These are phyloP conservation scores for Colletotrichum tropicale DNA, from an alignment of 2,329 filamentous ascomycete genomes.

Conservation along the genomic window DNA sequence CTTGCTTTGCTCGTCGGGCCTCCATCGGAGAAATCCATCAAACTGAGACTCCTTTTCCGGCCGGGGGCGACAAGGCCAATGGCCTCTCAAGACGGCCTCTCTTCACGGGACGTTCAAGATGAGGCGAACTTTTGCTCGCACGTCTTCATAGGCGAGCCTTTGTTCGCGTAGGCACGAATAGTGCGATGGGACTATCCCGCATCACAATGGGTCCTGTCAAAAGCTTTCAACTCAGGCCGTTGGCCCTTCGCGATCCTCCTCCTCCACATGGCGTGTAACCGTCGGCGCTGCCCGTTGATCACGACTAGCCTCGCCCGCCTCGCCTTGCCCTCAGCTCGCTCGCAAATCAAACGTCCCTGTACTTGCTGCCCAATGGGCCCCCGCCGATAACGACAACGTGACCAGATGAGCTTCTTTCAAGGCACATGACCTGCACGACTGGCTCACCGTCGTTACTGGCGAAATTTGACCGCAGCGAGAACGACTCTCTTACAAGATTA, in stretches of 20 bases:
- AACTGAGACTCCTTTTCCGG: constrained; percentile 10
- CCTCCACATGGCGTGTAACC: constrained; percentile 4
- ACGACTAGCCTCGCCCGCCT: constrained; percentile 18
- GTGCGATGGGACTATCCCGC: constrained; percentile 5
- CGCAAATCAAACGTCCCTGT: constrained; percentile 5
- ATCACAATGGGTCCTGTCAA: constrained; percentile 2
- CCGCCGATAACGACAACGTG: constrained; percentile 6
- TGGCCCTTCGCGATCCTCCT: neutral
- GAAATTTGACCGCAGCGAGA: neutral
- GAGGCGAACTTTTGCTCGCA: neutral
- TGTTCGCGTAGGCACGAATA: neutral
- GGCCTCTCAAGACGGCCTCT: neutral
- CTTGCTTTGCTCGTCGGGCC: constrained; percentile 10
- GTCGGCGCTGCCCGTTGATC: constrained; percentile 5
- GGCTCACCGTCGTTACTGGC: constrained; percentile 1
- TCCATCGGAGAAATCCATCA: constrained; percentile 20
- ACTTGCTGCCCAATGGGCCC: constrained; percentile 16
- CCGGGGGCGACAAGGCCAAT: constrained; percentile 11
- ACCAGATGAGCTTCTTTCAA: neutral
- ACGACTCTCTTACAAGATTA: neutral
- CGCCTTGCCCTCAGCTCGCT: constrained; percentile 22
- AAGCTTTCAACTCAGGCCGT: neutral
- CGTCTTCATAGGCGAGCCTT: neutral
- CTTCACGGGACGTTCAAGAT: neutral
- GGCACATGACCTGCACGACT: constrained; percentile 18